Base-by-base conservation (phyloP, 805 yeast genomes). In the Yarrowia sp. region DNA sequence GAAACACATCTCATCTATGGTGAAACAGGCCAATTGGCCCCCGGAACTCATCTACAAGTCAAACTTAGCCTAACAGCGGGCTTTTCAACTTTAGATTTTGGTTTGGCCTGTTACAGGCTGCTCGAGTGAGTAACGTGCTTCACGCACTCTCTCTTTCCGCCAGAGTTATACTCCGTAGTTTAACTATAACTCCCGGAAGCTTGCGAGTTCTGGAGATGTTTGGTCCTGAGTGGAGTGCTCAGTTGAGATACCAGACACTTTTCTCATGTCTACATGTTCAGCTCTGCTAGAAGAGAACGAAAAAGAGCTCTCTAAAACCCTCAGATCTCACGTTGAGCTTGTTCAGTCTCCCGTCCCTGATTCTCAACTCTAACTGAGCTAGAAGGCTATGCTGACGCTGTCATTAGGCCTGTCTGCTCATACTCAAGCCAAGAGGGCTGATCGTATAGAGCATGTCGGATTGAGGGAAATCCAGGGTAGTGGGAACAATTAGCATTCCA, bases 151-250 rank as follows among this genome's bases (percentile, higher is more conserved):
- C 52, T 49, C 53, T 32, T 35, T 35, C 41, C 41, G 16, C 55
- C 22, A 35, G 35, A 35, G 41, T 35, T 35, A 35, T 32, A 8
- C 53, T 49, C 15, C 26, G 9, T 41, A n/a, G 41, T 26, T 50
- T 50, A 50, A 50, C 55, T n/a, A 15, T 12, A 50, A 35, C 41
- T 10, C 55, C 55, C 55, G 41, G 41, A 35, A 49, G 55, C 22
- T 50, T 35, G 55, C 5, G 42, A 7, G 5, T 16, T 26, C 32
- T 26, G 32, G 32, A 26, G 32, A 5, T 26, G 32, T 26, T 26
- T 26, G 32, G 32, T 26, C 32, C 32, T 26, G 32, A 19, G 19
- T 19, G 19, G 32, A 5, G 32, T 26, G 7, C 32, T 26, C 32
- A 26, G 32, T 26, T 26, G 32, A 26, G 32, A 2, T 3, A 26